Evolutionary conservation across 345 rosid genomes (phyloP).

Genomic region (Sapria himalayana): DNA sequence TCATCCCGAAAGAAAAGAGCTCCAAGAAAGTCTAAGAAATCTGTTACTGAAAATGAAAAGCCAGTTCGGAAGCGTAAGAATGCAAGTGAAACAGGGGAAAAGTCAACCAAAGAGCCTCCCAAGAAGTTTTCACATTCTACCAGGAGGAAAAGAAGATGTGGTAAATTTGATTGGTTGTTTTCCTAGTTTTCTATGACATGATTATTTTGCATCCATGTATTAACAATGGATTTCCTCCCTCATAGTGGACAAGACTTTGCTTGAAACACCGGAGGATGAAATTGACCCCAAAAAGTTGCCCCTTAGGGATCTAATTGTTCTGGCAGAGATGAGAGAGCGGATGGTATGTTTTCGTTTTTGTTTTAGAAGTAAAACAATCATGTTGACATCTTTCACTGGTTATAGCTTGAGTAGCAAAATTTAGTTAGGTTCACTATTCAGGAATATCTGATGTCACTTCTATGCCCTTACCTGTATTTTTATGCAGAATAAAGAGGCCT

Average conservation of each 20-base stretch:
- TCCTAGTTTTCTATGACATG: not conserved
- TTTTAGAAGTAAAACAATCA: too few species aligned
- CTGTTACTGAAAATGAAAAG: conserved; percentile 13
- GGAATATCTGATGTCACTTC: conserved; percentile 1
- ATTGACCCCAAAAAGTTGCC: conserved; percentile 29
- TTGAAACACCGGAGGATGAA: conserved; percentile 55
- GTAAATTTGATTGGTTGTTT: conserved; percentile 14
- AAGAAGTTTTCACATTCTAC: conserved; percentile 64
- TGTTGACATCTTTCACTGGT: too few species aligned
- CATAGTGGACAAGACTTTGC: conserved; percentile 41
- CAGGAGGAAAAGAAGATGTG: conserved; percentile 34
- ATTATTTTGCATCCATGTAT: conserved; percentile 4
- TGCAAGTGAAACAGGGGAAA: conserved; percentile 15
- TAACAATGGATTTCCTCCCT: conserved; percentile 3
- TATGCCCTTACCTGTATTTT: conserved; percentile 2
- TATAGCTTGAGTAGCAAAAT: not conserved
- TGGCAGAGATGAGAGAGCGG: conserved; percentile 44
- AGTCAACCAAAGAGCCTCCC: conserved; percentile 17
- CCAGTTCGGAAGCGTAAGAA: conserved; percentile 19
- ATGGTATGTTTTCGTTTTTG: too few species aligned
- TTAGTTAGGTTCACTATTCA: not conserved
- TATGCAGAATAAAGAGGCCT: conserved; percentile 45
- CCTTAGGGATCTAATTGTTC: conserved; percentile 46
- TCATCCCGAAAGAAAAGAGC: conserved; percentile 12
- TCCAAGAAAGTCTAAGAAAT: conserved; percentile 19